Conservation (phyloP, 805 yeast species). For the Lachancea fermentati region DNA sequence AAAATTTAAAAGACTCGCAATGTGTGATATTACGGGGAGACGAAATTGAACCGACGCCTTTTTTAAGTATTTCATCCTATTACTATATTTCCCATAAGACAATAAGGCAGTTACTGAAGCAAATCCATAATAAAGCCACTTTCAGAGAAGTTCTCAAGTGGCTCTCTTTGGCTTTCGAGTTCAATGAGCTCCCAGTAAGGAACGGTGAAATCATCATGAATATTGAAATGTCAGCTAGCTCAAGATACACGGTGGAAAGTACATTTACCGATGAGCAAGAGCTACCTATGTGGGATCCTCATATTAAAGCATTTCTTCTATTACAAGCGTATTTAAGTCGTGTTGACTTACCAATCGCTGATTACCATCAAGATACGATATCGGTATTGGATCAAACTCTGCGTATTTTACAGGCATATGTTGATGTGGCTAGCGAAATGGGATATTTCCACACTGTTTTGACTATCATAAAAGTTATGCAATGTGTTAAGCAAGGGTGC, state of each 20-base stretch:
- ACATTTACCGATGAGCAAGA: slow-evolving; percentile 53
- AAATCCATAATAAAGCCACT: slow-evolving; percentile 37
- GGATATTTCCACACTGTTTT: slow-evolving; percentile 64
- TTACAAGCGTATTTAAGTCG: slow-evolving; percentile 82
- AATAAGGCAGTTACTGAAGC: slow-evolving; percentile 58
- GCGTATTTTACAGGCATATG: slow-evolving; percentile 88
- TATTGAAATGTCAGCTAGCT: slow-evolving; percentile 70
- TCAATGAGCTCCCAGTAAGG: slow-evolving; percentile 82
- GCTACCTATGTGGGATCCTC: slow-evolving; percentile 77
- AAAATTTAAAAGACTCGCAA: slow-evolving; percentile 61
- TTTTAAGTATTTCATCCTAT: slow-evolving; percentile 78
- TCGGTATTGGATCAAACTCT: slow-evolving; percentile 90
- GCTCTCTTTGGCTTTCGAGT: slow-evolving; percentile 59
- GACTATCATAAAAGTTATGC: slow-evolving; percentile 65
- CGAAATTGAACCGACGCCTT: slow-evolving; percentile 64
- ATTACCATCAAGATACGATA: slow-evolving; percentile 88
- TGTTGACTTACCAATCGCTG: slow-evolving; percentile 85
- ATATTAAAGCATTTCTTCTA: slow-evolving; percentile 69
- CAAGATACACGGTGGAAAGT: slow-evolving; percentile 59
- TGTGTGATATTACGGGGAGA: slow-evolving; percentile 53
- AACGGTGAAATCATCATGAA: slow-evolving; percentile 89
- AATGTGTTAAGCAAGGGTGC: slow-evolving; percentile 78
- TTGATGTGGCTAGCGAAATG: slow-evolving; percentile 82
- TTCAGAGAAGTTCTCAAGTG: slow-evolving; percentile 44
- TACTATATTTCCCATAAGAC: slow-evolving; percentile 92